These are phyloP conservation scores for Ascochyta clinopodiicola DNA, from an alignment of 2,329 filamentous ascomycete species.

Conservation along the genomic window DNA sequence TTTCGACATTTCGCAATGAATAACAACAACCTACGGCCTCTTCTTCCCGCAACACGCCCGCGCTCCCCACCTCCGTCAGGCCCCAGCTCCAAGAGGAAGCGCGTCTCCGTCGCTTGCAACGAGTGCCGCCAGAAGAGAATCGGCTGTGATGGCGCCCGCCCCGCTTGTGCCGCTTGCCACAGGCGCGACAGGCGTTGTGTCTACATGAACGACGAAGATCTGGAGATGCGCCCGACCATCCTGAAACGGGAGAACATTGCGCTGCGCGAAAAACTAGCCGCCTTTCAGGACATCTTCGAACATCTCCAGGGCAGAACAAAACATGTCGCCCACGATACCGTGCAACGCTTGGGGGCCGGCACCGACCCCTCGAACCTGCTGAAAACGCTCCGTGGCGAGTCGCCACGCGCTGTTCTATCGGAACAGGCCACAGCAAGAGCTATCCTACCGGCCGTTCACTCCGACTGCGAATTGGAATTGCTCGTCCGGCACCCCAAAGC, in stretches of 20 bases:
- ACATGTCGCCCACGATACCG: constrained; percentile 12
- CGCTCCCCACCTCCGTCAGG: constrained; percentile 13
- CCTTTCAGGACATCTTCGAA: constrained; percentile 13
- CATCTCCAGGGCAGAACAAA: constrained; percentile 13
- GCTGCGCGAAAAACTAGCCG: constrained; percentile 16
- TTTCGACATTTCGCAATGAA: constrained; percentile 12
- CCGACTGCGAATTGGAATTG: constrained; percentile 20
- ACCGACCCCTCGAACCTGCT: constrained; percentile 13
- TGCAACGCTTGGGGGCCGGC: constrained; percentile 16
- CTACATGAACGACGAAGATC: constrained; percentile 18
- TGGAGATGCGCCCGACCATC: constrained; percentile 18
- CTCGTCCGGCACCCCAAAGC: constrained; percentile 18
- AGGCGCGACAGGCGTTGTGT: constrained; percentile 15
- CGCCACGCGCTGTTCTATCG: constrained; percentile 4
- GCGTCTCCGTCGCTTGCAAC: constrained; percentile 22
- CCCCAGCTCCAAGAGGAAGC: constrained; percentile 16
- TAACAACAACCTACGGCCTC: constrained; percentile 12
- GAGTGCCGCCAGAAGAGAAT: constrained; percentile 18
- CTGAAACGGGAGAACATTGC: constrained; percentile 19
- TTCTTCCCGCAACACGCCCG: constrained; percentile 17
- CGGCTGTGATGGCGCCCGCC: constrained; percentile 17
- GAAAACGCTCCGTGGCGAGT: constrained; percentile 12
- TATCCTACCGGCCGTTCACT: constrained; percentile 15
- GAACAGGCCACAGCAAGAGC: constrained; percentile 16
- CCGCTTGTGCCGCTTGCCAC: constrained; percentile 17